phyloP scores from a whole-genome alignment of 192 early-diverging fungal genomes.

The Chytriomyces hyalinus region DNA sequence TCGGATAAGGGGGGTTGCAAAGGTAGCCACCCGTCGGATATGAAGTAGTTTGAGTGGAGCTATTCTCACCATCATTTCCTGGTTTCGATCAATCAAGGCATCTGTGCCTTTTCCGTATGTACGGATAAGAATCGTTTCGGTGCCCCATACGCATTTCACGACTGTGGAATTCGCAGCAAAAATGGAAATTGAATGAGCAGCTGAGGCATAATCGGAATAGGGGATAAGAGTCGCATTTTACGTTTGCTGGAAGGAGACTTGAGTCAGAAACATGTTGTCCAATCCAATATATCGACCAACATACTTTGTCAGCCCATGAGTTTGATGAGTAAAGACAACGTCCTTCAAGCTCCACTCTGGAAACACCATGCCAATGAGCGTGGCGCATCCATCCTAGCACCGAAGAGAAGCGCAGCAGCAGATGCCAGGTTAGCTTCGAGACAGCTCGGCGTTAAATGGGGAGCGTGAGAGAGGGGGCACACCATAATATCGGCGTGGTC shows the following conservation, averaged over 20 bases:
- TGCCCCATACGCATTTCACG: slow-evolving; percentile 19
- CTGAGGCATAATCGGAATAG: not conserved
- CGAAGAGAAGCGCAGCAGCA: not conserved
- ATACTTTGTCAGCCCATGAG: slow-evolving; percentile 59
- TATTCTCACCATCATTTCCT: slow-evolving; percentile 74
- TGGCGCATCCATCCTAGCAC: slow-evolving; percentile 25
- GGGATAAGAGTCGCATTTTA: slow-evolving; percentile 17
- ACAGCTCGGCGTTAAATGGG: not conserved
- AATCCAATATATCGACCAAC: slow-evolving; percentile 7
- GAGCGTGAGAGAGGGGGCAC: not conserved
- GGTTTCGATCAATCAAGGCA: slow-evolving; percentile 85
- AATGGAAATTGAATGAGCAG: not conserved
- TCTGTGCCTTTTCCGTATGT: slow-evolving; percentile 89
- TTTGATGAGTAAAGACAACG: slow-evolving; percentile 44
- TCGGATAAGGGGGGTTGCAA: no score
- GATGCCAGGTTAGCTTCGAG: not conserved
- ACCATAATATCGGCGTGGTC: slow-evolving; percentile 30
- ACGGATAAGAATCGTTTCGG: slow-evolving; percentile 73
- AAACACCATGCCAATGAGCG: slow-evolving; percentile 34
- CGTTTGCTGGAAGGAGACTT: not conserved
- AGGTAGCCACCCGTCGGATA: not conserved
- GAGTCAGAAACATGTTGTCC: not conserved
- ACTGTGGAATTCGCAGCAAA: slow-evolving; percentile 7
- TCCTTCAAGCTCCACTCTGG: slow-evolving; percentile 46
- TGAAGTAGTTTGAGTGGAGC: not conserved